Percentiles rank a stretch among this genome's conserved stretches.
Evolutionary conservation across 225 moss, liverwort and hornwort species (phyloP).

Genomic region (Antitrichia curtipendula): DNA sequence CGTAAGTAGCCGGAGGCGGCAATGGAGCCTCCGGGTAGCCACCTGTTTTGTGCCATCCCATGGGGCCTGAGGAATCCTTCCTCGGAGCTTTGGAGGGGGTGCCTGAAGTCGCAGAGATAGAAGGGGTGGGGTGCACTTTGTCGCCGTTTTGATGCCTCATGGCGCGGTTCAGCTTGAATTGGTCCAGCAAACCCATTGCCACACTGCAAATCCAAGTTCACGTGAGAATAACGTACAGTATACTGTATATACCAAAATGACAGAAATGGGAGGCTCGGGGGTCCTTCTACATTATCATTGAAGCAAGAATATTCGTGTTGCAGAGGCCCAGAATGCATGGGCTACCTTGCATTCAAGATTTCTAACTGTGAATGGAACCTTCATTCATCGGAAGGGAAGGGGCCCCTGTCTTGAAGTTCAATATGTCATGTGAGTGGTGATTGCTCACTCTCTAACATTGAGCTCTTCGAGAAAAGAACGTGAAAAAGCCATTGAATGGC

Average conservation of each 20-base stretch:
- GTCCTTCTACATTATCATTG: neutral
- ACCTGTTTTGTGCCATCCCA: slow-evolving; percentile 23
- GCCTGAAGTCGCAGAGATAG: neutral
- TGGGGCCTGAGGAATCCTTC: neutral
- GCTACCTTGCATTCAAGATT: neutral
- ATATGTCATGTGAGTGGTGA: neutral
- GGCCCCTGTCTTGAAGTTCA: no score
- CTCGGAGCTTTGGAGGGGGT: slow-evolving; percentile 6
- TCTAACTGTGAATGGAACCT: neutral
- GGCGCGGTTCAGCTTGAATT: neutral
- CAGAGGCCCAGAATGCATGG: neutral
- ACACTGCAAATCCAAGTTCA: neutral
- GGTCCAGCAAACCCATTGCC: slow-evolving; percentile 15
- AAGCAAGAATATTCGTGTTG: neutral
- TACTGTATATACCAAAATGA: no score
- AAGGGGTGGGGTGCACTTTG: slow-evolving; percentile 7
- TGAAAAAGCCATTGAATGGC: no score
- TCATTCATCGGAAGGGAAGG: neutral
- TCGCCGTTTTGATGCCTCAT: neutral
- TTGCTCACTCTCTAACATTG: no score
- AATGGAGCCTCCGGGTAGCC: slow-evolving; percentile 7
- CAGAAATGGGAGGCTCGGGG: neutral
- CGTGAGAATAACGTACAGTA: neutral
- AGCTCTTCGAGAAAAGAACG: no score
- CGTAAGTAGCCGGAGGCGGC: slow-evolving; percentile 25